Conservation (phyloP, 2,329 filamentous ascomycete genomes). For the Neofusicoccum sp. region DNA sequence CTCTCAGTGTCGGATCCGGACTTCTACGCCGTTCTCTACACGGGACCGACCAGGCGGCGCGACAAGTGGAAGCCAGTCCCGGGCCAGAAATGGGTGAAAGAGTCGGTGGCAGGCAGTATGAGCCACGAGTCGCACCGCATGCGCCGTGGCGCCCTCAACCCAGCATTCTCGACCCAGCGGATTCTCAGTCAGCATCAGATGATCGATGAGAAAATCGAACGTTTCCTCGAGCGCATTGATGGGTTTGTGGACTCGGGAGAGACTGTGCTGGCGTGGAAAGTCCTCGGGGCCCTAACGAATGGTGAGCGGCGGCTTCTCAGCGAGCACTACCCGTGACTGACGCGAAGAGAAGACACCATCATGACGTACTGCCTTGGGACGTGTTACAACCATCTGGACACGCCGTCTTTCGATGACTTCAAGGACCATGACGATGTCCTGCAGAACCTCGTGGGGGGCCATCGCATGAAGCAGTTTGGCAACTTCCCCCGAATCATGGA, state of each 20-base stretch:
- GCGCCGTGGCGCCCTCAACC: constrained; percentile 1
- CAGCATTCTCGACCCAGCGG: constrained; percentile 16
- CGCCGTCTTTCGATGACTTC: constrained; percentile 8
- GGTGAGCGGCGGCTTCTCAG: constrained; percentile 39
- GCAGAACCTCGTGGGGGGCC: not conserved
- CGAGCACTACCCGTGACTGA: no score
- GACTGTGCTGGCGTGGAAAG: not conserved
- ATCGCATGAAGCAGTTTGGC: not conserved
- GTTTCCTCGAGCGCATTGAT: not conserved
- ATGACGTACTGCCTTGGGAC: constrained; percentile 40
- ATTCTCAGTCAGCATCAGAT: constrained; percentile 14
- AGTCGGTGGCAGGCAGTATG: constrained; percentile 1
- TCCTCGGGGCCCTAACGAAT: constrained; percentile 10
- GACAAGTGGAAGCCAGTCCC: constrained; percentile 21
- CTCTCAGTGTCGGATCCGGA: constrained; percentile 23
- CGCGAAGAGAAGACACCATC: constrained; percentile 42
- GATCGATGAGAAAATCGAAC: constrained; percentile 15
- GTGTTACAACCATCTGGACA: constrained; percentile 25
- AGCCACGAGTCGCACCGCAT: constrained; percentile 17
- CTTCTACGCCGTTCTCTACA: constrained; percentile 24
- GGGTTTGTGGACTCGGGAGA: constrained; percentile 2
- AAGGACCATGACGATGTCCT: constrained; percentile 10
- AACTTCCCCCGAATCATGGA: no score
- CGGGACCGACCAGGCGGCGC: constrained; percentile 17
- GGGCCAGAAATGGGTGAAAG: not conserved